Percentiles rank a stretch among this genome's conserved stretches.
Conservation (phyloP, 176 grass and related monocot species). For the Pontederia paniculata region DNA sequence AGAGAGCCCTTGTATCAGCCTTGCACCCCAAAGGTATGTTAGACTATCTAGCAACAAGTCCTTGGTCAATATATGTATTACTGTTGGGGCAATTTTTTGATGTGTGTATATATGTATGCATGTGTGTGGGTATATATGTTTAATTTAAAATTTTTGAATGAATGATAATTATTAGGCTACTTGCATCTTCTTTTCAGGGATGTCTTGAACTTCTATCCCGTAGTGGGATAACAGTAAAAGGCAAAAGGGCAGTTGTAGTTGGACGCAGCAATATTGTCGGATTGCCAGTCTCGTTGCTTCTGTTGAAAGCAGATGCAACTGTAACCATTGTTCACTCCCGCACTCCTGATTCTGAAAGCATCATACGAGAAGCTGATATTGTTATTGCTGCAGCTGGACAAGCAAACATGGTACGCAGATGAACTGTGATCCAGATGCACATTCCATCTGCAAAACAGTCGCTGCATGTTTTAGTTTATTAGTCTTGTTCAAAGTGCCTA, state of each 20-base stretch:
- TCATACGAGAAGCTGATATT: conserved; percentile 66
- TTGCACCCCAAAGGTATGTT: conserved; percentile 83
- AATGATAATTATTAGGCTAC: no score
- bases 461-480: no score
- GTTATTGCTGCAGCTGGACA: conserved; percentile 85
- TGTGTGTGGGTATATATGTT: no score
- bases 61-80: background rate
- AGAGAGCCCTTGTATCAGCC: conserved; percentile 76
- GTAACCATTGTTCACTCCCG: conserved; percentile 72
- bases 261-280: conserved; percentile 94
- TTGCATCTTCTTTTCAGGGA: conserved; percentile 37
- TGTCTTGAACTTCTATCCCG: conserved; percentile 81
- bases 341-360: conserved; percentile 51
- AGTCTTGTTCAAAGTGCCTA: no score
- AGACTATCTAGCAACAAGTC: background rate
- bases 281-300: conserved; percentile 73
- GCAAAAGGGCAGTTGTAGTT: conserved; percentile 71
- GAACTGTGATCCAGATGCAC: no score
- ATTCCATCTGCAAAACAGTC: no score
- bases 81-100: no score
- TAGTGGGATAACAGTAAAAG: conserved; percentile 59
- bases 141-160: no score
- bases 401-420: conserved; percentile 75
- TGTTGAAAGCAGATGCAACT: conserved; percentile 86
- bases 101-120: no score